Percentiles rank a stretch among this genome's conserved stretches.
These are phyloP conservation scores for Ogataea henricii DNA, from an alignment of 805 yeast genomes.

Conservation along the genomic window DNA sequence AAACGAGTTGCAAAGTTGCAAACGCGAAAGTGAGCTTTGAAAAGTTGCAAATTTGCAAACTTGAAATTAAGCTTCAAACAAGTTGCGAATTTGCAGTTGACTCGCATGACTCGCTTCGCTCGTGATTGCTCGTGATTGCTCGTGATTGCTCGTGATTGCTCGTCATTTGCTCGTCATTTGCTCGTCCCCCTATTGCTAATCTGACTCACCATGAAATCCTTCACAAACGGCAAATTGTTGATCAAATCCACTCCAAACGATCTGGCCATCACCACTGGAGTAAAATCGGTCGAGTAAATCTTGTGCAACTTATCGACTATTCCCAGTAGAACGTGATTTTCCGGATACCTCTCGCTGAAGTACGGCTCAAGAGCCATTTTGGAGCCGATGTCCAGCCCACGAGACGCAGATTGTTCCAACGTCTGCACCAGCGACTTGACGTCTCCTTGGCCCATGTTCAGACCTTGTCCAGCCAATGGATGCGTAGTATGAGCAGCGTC, in stretches of 20 bases:
- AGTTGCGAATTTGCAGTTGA: background rate
- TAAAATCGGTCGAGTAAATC: constrained; percentile 70
- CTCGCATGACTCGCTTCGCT: background rate
- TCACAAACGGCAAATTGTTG: constrained; percentile 63
- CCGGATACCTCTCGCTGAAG: constrained; percentile 78
- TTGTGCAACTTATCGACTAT: constrained; percentile 92
- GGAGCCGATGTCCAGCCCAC: constrained; percentile 90
- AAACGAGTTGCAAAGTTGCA: too few relatives aligned
- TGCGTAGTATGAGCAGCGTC: constrained; percentile 98
- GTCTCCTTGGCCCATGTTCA: constrained; percentile 96
- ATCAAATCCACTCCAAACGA: constrained; percentile 74
- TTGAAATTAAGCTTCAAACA: background rate
- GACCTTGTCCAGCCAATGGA: constrained; percentile 97
- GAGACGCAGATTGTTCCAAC: constrained; percentile 63
- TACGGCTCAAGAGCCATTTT: constrained; percentile 81
- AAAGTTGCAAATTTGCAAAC: background rate
- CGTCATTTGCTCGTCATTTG: background rate
- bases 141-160: too few relatives aligned
- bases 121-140: background rate
- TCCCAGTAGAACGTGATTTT: constrained; percentile 79
- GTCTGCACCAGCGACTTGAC: constrained; percentile 71
- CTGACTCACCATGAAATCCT: constrained; percentile 65
- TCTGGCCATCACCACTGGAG: constrained; percentile 74
- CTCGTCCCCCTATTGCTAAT: constrained; percentile 30
- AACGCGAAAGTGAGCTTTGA: background rate